These are phyloP conservation scores for Pichia sp. DNA, from an alignment of 1,139 yeast species.

Conservation along the genomic window DNA sequence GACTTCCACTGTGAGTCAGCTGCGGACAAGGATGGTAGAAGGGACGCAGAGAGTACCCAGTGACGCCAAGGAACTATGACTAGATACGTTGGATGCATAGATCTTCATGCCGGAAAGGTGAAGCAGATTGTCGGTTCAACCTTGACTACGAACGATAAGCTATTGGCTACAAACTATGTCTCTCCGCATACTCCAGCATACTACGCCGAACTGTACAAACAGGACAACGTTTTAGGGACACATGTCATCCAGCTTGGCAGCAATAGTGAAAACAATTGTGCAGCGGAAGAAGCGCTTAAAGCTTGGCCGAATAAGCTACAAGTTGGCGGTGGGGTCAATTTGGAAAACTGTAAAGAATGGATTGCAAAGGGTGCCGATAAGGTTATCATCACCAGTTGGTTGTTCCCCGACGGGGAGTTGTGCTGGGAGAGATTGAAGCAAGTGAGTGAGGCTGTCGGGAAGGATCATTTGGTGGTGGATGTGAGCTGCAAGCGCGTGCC, in stretches of 20 bases:
- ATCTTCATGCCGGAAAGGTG: slow-evolving; percentile 89
- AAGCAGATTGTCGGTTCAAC: slow-evolving; percentile 97
- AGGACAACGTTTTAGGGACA: slow-evolving; percentile 60
- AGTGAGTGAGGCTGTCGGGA: slow-evolving; percentile 56
- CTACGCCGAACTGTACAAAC: slow-evolving; percentile 68
- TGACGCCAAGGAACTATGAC: slow-evolving; percentile 50
- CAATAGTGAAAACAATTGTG: slow-evolving; percentile 66
- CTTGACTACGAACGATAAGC: slow-evolving; percentile 49
- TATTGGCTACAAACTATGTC: slow-evolving; percentile 72
- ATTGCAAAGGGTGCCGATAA: slow-evolving; percentile 64
- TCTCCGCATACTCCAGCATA: slow-evolving; percentile 69
- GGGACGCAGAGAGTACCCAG: not conserved
- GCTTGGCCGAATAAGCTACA: slow-evolving; percentile 77
- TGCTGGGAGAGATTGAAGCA: slow-evolving; percentile 49
- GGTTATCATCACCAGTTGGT: slow-evolving; percentile 86
- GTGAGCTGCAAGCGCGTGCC: slow-evolving; percentile 68
- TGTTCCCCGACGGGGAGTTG: slow-evolving; percentile 63
- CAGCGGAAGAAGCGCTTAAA: slow-evolving; percentile 69
- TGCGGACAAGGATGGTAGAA: not conserved
- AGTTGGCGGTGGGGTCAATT: slow-evolving; percentile 89
- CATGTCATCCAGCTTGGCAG: slow-evolving; percentile 92
- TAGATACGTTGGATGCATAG: slow-evolving; percentile 88
- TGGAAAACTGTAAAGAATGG: slow-evolving; percentile 73
- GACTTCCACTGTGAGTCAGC: not conserved
- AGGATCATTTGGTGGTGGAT: slow-evolving; percentile 73